Percentiles rank a stretch among this genome's conserved stretches.
Evolutionary conservation across 768 basidiomycete genomes (phyloP).

Genomic region (Lactarius akahatsu): DNA sequence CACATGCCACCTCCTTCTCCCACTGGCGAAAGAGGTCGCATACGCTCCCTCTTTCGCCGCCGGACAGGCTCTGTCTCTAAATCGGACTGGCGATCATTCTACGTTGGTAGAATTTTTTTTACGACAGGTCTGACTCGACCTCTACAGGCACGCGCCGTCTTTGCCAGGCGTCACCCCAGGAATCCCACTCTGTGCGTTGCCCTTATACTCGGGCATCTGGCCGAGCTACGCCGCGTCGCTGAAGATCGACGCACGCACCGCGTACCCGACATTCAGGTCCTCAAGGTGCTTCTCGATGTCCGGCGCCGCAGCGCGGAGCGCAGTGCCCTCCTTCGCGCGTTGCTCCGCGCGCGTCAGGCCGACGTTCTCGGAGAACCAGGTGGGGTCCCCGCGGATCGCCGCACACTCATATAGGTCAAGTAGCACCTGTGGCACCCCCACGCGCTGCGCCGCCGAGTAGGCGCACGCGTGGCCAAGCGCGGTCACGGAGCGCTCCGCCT

Average conservation of each 20-base stretch:
- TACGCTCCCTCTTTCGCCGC: no score
- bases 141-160: background rate
- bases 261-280: conserved; percentile 20
- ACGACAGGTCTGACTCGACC: background rate
- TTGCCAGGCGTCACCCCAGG: conserved; percentile 8
- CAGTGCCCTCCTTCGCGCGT: conserved; percentile 1
- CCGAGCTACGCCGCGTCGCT: conserved; percentile 18
- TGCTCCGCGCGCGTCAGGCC: conserved; percentile 19
- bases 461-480: conserved; percentile 30
- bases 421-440: conserved; percentile 20
- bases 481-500: conserved; percentile 24
- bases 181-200: conserved; percentile 8
- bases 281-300: conserved; percentile 21
- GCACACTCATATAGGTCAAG: conserved; percentile 29
- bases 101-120: background rate
- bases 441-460: conserved; percentile 23
- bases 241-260: conserved; percentile 28
- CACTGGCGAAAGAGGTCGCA: no score
- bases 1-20: no score
- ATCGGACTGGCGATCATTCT: background rate
- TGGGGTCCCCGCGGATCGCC: conserved; percentile 27
- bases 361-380: conserved; percentile 29
- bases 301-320: conserved; percentile 18
- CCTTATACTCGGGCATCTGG: conserved; percentile 13
- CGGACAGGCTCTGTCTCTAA: no score